These are phyloP conservation scores for Coleophoma eucalyptorum DNA, from an alignment of 2,329 filamentous ascomycete genomes.

Conservation along the genomic window DNA sequence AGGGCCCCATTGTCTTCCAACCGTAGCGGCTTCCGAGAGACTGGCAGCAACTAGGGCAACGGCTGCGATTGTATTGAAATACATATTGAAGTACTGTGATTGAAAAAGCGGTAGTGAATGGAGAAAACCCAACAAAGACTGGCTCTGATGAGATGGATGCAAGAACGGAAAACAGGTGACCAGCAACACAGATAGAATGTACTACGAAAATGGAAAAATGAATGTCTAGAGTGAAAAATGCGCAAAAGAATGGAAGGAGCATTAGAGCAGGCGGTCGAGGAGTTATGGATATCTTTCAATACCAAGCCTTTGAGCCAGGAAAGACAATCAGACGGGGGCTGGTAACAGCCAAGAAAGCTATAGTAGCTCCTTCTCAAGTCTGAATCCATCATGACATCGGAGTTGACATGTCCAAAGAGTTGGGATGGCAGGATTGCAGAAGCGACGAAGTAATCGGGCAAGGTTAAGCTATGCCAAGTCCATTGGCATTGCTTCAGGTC, in stretches of 20 bases:
- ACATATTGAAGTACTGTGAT: no score
- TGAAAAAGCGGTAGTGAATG: not conserved
- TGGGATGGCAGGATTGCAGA: not conserved
- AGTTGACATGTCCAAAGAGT: not conserved
- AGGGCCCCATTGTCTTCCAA: no score
- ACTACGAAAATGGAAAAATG: not conserved
- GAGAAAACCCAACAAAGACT: not conserved
- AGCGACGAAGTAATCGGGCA: not conserved
- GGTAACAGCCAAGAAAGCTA: not conserved
- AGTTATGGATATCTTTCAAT: not conserved
- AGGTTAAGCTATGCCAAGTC: conserved; percentile 6
- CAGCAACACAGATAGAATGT: not conserved
- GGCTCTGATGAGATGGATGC: not conserved
- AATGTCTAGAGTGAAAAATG: not conserved
- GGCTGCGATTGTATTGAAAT: no score
- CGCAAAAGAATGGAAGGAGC: not conserved
- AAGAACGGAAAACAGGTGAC: not conserved
- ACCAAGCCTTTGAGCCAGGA: no score
- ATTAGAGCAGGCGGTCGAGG: not conserved
- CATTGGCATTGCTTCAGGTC: conserved; percentile 12
- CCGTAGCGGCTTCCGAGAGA: no score
- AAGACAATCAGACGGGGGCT: no score
- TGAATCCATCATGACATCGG: not conserved
- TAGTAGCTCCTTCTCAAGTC: not conserved
- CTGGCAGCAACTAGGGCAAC: no score